Base-by-base conservation (phyloP, 23 red algal species). In the Agarophyton chilense region DNA sequence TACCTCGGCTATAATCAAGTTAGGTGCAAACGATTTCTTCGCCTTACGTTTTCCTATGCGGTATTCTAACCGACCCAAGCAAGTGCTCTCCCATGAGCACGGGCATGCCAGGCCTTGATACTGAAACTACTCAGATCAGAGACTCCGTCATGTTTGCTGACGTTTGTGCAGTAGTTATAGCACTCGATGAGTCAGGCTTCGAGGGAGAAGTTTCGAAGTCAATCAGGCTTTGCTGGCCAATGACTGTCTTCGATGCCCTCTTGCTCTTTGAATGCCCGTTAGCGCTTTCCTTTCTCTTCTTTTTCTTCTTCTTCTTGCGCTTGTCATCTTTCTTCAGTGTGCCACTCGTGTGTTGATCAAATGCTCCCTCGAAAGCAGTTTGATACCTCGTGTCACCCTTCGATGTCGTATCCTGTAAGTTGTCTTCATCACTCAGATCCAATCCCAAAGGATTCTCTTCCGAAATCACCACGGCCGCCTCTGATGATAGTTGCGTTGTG, bases 291-390 rank as follows among this genome's bases (percentile, higher is more conserved):
- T 89, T 75, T n/a, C 21, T 67, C 22, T 46, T 72, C 85, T 89
- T 89, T 52, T 89, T 89, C 73, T 79, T 89, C 54, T 78, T 89
- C 70, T 89, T 79, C 85, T 67, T 63, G 61, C 21, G 50, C 41
- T 72, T 72, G 1, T 78, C 73, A 11, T 41, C 53, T 38, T 71
- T 54, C 32, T 68, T 47, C 0, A 19, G 24, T 33, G 25, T 34
- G 72, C 44, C 52, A 17, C 3, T 74, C 19, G 28, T 26, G 25
- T 38, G 82, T 19, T 49, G 44, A 43, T 78, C 68, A 89, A 89
- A 89, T 53, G 85, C 85, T 47, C 60, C 52, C 21, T 74, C 72
- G 10, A 89, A 77, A 11, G 46, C 71, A 39, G 51, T 57, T 47
- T 79, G 43, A 16, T 58, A 56, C 53, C 52, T 53, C 35, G 62